Conservation (phyloP, 2,329 filamentous ascomycete species). For the Triangularia setosa region DNA sequence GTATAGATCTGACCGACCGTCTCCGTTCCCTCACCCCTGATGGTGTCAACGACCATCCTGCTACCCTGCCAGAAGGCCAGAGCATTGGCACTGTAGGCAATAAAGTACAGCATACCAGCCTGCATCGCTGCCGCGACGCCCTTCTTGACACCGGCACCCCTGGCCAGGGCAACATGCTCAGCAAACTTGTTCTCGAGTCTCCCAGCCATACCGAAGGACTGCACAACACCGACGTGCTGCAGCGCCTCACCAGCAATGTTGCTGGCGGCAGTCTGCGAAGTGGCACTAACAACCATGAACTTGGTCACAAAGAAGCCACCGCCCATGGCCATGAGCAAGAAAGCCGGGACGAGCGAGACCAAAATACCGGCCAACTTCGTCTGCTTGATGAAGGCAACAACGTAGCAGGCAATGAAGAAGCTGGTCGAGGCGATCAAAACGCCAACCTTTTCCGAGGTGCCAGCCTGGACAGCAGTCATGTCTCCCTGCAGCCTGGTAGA, state of each 20-base stretch:
- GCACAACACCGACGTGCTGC: slow-evolving; percentile 57
- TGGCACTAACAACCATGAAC: slow-evolving; percentile 47
- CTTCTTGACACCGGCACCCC: slow-evolving; percentile 54
- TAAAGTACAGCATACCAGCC: slow-evolving; percentile 61
- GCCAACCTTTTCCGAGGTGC: slow-evolving; percentile 68
- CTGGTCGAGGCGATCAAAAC: slow-evolving; percentile 58
- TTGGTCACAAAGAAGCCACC: slow-evolving; percentile 53
- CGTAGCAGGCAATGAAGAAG: slow-evolving; percentile 65
- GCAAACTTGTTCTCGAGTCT: slow-evolving; percentile 59
- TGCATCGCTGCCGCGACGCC: slow-evolving; percentile 53
- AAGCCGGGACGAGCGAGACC: slow-evolving; percentile 59
- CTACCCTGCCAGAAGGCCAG: slow-evolving; percentile 67
- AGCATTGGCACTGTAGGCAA: slow-evolving; percentile 63
- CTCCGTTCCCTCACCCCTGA: slow-evolving; percentile 28
- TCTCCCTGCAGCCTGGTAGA: slow-evolving; percentile 61
- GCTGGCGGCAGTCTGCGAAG: slow-evolving; percentile 53
- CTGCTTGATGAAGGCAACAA: slow-evolving; percentile 64
- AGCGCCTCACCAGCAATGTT: slow-evolving; percentile 61
- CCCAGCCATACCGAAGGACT: slow-evolving; percentile 57
- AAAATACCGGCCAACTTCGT: slow-evolving; percentile 60
- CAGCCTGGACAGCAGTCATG: slow-evolving; percentile 62
- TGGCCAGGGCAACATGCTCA: slow-evolving; percentile 46
- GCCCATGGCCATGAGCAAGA: slow-evolving; percentile 54
- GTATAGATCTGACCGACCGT: slow-evolving; percentile 41
- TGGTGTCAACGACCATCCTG: slow-evolving; percentile 39